Percentiles rank a stretch among this genome's conserved stretches.
phyloP scores from a whole-genome alignment of 1,139 yeast genomes.

The Yamadazyma atmosphaerica region DNA sequence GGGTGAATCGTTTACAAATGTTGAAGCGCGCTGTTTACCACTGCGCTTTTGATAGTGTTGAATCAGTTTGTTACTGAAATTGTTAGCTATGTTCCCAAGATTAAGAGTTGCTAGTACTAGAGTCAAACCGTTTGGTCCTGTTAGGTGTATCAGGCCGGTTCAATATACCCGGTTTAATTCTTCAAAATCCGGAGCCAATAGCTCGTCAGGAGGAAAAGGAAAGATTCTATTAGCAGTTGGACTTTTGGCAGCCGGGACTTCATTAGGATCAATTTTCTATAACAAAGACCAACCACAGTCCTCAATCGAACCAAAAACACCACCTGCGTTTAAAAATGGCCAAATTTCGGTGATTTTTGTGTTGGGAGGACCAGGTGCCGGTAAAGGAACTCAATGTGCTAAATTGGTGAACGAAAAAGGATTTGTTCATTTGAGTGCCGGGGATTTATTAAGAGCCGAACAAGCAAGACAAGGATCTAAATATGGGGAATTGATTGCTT shows the following conservation, averaged over 20 bases:
- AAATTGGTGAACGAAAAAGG: conserved; percentile 77
- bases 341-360: conserved; percentile 83
- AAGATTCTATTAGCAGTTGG: conserved; percentile 33
- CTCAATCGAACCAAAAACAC: conserved; percentile 43
- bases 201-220: conserved; percentile 5
- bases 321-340: conserved; percentile 55
- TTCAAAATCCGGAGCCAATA: conserved; percentile 10
- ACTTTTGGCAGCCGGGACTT: conserved; percentile 46
- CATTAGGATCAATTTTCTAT: conserved; percentile 44
- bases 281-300: conserved; percentile 48
- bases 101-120: neutral
- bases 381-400: conserved; percentile 96
- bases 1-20: neutral
- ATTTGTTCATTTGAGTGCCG: conserved; percentile 90
- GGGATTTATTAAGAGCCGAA: conserved; percentile 91
- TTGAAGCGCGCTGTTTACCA: no score
- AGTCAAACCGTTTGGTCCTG: neutral
- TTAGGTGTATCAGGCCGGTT: neutral
- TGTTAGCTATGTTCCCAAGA: neutral
- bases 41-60: neutral
- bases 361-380: conserved; percentile 90
- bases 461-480: conserved; percentile 80
- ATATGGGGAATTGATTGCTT: conserved; percentile 82
- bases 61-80: neutral
- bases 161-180: neutral